A percentile compares a stretch with the other conserved stretches of the same genome.
These are phyloP conservation scores for Byssothecium circinans DNA, from an alignment of 2,329 filamentous ascomycete genomes.

Conservation along the genomic window DNA sequence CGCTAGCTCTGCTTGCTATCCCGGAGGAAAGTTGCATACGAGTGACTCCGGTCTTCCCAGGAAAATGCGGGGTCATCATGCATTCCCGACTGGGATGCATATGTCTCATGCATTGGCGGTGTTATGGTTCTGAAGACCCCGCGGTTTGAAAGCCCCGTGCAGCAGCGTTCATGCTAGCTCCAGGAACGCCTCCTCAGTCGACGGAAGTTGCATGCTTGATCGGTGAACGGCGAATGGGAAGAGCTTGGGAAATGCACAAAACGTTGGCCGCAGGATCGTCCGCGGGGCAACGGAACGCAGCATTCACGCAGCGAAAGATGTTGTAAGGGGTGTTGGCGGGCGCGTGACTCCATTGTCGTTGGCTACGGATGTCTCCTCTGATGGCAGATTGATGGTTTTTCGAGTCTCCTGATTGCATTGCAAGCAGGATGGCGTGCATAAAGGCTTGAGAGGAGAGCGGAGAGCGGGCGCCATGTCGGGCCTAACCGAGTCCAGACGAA, in stretches of 20 bases:
- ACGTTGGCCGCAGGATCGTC: slow-evolving; percentile 21
- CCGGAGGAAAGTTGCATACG: slow-evolving; percentile 23
- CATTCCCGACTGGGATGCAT: slow-evolving; percentile 23
- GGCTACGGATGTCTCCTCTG: slow-evolving; percentile 20
- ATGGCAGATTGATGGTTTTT: no score
- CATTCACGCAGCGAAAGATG: no score
- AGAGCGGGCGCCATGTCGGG: slow-evolving; percentile 22
- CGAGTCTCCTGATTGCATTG: slow-evolving; percentile 14
- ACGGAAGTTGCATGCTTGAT: slow-evolving; percentile 5
- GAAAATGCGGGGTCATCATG: slow-evolving; percentile 40
- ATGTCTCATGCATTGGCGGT: slow-evolving; percentile 22
- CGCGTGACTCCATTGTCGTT: slow-evolving; percentile 36
- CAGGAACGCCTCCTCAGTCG: slow-evolving; percentile 28
- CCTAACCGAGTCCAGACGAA: slow-evolving; percentile 31
- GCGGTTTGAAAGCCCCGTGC: no score
- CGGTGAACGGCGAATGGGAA: slow-evolving; percentile 18
- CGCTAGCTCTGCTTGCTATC: no score
- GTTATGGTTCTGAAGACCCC: slow-evolving; percentile 12
- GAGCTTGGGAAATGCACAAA: slow-evolving; percentile 16
- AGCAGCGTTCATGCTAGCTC: slow-evolving; percentile 24
- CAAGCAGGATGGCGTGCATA: slow-evolving; percentile 43
- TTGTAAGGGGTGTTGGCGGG: slow-evolving; percentile 25
- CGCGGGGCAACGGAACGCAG: slow-evolving; percentile 13
- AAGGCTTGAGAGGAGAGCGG: slow-evolving; percentile 29
- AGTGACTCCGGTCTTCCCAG: slow-evolving; percentile 32